A percentile compares a stretch with the other conserved stretches of the same genome.
These are phyloP conservation scores for Myxozyma melibiosi DNA, from an alignment of 805 yeast species.

Conservation along the genomic window DNA sequence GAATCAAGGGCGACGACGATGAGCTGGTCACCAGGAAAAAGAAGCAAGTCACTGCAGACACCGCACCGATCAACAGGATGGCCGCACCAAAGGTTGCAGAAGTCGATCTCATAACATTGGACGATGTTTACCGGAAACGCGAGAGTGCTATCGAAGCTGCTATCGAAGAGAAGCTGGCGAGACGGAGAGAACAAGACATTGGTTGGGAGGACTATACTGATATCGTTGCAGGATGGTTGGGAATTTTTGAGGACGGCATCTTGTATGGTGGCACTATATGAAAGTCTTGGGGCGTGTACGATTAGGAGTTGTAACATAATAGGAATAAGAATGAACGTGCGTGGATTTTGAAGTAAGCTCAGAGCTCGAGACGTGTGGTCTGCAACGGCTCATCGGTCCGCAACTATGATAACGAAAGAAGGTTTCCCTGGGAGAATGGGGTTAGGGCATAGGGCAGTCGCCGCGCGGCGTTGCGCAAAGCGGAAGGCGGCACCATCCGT, in stretches of 20 bases:
- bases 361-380: neutral
- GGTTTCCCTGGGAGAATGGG: neutral
- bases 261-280: neutral
- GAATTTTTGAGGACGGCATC: slow-evolving; percentile 5
- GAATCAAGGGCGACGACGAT: slow-evolving; percentile 82
- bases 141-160: slow-evolving; percentile 76
- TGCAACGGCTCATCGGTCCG: neutral
- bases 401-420: neutral
- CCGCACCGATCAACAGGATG: slow-evolving; percentile 21
- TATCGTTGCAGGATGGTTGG: slow-evolving; percentile 27
- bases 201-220: slow-evolving; percentile 64
- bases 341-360: no score
- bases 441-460: neutral
- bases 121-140: slow-evolving; percentile 70
- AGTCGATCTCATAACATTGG: slow-evolving; percentile 82
- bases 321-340: no score
- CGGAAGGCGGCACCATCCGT: no score
- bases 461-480: no score
- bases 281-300: neutral
- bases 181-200: slow-evolving; percentile 65
- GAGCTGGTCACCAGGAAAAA: slow-evolving; percentile 77
- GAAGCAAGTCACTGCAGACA: slow-evolving; percentile 42
- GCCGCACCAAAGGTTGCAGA: slow-evolving; percentile 88
- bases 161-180: slow-evolving; percentile 80
- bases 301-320: no score